Conservation (phyloP, 169 alveolate genomes). For the Cryptosporidium baileyi region DNA sequence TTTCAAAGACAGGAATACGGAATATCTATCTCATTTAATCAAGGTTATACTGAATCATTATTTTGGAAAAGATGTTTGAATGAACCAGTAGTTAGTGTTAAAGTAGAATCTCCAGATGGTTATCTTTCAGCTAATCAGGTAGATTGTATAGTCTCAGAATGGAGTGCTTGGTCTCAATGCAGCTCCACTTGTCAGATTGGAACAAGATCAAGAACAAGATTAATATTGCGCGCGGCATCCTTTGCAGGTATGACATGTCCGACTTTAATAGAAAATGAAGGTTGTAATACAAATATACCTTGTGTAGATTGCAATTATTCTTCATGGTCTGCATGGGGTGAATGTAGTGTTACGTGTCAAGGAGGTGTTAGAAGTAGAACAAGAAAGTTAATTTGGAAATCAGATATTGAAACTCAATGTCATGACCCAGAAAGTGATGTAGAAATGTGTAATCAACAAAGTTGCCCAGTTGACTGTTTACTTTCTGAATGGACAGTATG, state of each 20-base stretch:
- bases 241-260: conserved; percentile 60
- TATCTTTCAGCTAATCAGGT: conserved; percentile 60
- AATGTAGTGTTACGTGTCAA: conserved; percentile 35
- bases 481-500: conserved; percentile 43
- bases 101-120: conserved; percentile 12
- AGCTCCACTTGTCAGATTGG: conserved; percentile 58
- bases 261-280: conserved; percentile 35
- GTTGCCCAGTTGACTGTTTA: conserved; percentile 43
- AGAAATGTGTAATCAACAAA: conserved; percentile 47
- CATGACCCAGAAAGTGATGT: conserved; percentile 9
- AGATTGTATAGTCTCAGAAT: conserved; percentile 62
- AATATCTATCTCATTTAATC: conserved; percentile 13
- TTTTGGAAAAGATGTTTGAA: conserved; percentile 65
- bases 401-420: conserved; percentile 24
- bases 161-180: conserved; percentile 68
- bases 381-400: conserved; percentile 65
- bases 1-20: conserved; percentile 70
- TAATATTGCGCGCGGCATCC: conserved; percentile 36
- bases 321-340: conserved; percentile 27
- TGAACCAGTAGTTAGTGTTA: conserved; percentile 61
- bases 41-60: conserved; percentile 49
- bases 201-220: conserved; percentile 59
- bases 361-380: conserved; percentile 47
- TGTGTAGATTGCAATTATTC: conserved; percentile 53
- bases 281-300: conserved; percentile 25